These are phyloP conservation scores for Royoungia palumana DNA, from an alignment of 768 basidiomycete species.

Conservation along the genomic window DNA sequence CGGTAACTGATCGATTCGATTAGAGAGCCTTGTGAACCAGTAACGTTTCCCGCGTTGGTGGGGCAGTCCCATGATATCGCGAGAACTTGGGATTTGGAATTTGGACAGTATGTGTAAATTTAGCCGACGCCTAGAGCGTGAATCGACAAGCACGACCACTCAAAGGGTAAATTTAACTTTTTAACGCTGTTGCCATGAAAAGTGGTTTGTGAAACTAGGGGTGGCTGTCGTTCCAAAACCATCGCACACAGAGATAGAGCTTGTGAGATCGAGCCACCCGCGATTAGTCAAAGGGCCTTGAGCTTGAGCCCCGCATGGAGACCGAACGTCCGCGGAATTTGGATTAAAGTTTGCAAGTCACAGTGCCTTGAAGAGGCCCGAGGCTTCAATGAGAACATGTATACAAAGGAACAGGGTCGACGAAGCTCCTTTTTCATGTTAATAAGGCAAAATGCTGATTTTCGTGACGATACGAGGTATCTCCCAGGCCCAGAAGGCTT, in stretches of 20 bases:
- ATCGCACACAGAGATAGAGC: too few relatives aligned
- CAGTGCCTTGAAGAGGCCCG: too few relatives aligned
- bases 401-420: too few relatives aligned
- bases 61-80: background rate
- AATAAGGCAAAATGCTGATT: too few relatives aligned
- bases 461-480: too few relatives aligned
- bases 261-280: background rate
- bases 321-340: background rate
- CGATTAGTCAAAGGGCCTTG: background rate
- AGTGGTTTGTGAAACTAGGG: background rate
- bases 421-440: too few relatives aligned
- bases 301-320: too few relatives aligned
- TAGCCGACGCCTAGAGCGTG: background rate
- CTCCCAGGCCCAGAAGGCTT: too few relatives aligned
- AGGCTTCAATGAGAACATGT: too few relatives aligned
- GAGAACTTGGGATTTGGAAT: background rate
- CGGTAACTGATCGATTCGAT: background rate
- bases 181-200: slow-evolving; percentile 9
- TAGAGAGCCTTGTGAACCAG: background rate
- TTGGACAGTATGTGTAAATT: background rate
- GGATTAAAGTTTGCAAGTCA: background rate
- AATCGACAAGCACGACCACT: slow-evolving; percentile 3
- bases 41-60: background rate
- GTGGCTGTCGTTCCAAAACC: too few relatives aligned
- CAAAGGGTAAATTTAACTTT: slow-evolving; percentile 5